These are phyloP conservation scores for Calonectria montana DNA, from an alignment of 2,329 filamentous ascomycete species.

Conservation along the genomic window DNA sequence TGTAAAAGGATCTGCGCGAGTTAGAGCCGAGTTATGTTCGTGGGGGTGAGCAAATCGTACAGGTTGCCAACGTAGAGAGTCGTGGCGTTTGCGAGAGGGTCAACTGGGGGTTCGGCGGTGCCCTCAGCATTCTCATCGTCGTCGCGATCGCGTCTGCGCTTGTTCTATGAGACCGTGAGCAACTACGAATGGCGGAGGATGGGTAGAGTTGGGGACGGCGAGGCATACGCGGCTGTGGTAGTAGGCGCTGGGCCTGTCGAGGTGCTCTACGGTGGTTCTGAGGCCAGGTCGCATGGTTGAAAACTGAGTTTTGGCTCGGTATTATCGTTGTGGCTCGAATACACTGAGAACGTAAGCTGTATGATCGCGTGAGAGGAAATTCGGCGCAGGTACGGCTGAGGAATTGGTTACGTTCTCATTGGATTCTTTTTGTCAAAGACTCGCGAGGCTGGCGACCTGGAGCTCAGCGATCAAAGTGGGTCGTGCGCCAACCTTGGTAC, in stretches of 20 bases:
- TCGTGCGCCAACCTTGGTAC: constrained; percentile 11
- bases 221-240: constrained; percentile 80
- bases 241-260: constrained; percentile 96
- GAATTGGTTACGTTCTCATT: background rate
- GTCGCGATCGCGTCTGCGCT: constrained; percentile 74
- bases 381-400: background rate
- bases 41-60: constrained; percentile 55
- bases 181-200: background rate
- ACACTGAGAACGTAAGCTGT: background rate
- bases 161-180: constrained; percentile 65
- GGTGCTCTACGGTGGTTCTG: constrained; percentile 84
- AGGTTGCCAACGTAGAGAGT: constrained; percentile 98
- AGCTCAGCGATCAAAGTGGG: constrained; percentile 22
- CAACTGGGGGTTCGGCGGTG: constrained; percentile 62
- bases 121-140: constrained; percentile 60
- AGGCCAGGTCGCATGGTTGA: constrained; percentile 57
- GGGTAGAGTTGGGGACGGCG: background rate
- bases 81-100: constrained; percentile 86
- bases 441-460: constrained; percentile 17
- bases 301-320: background rate
- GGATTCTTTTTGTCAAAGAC: background rate
- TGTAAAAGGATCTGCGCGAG: constrained; percentile 85
- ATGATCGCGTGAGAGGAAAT: background rate
- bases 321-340: background rate
- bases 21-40: constrained; percentile 27